Evolutionary conservation across 1,284 basidiomycete genomes (phyloP).

Genomic region (Volvariella volvacea): DNA sequence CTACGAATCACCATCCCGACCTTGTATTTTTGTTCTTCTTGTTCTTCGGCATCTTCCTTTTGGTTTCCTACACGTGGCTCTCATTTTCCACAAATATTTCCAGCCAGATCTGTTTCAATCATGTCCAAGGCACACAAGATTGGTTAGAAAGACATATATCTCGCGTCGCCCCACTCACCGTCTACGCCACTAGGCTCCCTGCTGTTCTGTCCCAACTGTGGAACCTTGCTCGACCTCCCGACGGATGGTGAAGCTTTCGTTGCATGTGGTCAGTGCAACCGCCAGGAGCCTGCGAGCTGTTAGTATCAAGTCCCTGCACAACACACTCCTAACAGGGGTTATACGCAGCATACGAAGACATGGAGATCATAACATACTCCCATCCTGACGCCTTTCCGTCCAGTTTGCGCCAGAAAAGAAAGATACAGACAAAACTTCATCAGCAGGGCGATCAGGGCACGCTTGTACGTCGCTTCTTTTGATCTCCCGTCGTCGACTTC

Average conservation of each 20-base stretch:
- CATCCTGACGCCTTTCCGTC: slow-evolving; percentile 95
- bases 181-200: slow-evolving; percentile 59
- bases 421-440: slow-evolving; percentile 83
- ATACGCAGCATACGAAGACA: slow-evolving; percentile 83
- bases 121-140: neutral
- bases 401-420: slow-evolving; percentile 79
- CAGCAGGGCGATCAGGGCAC: slow-evolving; percentile 70
- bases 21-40: no score
- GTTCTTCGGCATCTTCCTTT: no score
- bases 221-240: slow-evolving; percentile 84
- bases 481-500: neutral
- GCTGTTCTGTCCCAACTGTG: slow-evolving; percentile 91
- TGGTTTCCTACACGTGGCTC: no score
- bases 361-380: slow-evolving; percentile 85
- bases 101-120: no score
- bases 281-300: slow-evolving; percentile 86
- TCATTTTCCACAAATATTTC: no score
- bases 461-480: slow-evolving; percentile 39
- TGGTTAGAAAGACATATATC: neutral
- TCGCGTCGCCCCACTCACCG: neutral
- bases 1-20: no score
- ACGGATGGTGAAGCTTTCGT: slow-evolving; percentile 73
- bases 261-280: slow-evolving; percentile 83
- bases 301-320: slow-evolving; percentile 23
- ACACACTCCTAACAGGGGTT: neutral